Percentiles rank a stretch among this genome's conserved stretches.
These are phyloP conservation scores for Nicotiana otophora DNA, from an alignment of 257 asterid genomes.

Conservation along the genomic window DNA sequence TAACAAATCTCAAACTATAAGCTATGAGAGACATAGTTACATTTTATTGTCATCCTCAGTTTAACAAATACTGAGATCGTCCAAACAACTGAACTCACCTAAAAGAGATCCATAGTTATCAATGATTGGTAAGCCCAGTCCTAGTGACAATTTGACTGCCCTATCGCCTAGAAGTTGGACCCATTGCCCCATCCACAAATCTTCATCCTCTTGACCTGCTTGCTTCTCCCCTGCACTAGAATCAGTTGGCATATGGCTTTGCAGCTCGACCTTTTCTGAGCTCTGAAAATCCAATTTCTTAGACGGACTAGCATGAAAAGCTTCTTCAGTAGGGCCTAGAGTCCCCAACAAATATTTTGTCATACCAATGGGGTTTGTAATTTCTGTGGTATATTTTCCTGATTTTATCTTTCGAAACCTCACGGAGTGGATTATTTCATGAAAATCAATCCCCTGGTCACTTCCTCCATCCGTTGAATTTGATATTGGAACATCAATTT, in stretches of 20 bases:
- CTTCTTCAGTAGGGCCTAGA: background rate
- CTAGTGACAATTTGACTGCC: background rate
- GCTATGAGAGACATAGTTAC: background rate
- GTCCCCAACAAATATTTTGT: too few relatives aligned
- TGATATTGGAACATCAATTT: background rate
- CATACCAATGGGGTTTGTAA: too few relatives aligned
- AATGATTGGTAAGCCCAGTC: background rate
- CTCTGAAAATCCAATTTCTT: background rate
- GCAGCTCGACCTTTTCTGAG: background rate
- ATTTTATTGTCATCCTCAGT: background rate
- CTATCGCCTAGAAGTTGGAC: background rate
- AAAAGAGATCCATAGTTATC: constrained; percentile 7
- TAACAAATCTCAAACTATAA: background rate
- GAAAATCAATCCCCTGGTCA: background rate
- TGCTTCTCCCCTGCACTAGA: background rate
- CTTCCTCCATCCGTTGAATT: background rate
- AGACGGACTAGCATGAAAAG: background rate
- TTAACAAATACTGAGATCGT: background rate
- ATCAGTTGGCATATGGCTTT: background rate
- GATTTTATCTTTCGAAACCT: too few relatives aligned
- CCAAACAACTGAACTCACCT: constrained; percentile 1
- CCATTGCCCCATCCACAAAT: background rate
- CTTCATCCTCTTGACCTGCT: background rate
- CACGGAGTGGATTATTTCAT: background rate
- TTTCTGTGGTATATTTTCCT: too few relatives aligned